A percentile compares a stretch with the other conserved stretches of the same genome.
phyloP scores from a whole-genome alignment of 2,329 filamentous ascomycete genomes.

The Phaeoacremonium minimum region DNA sequence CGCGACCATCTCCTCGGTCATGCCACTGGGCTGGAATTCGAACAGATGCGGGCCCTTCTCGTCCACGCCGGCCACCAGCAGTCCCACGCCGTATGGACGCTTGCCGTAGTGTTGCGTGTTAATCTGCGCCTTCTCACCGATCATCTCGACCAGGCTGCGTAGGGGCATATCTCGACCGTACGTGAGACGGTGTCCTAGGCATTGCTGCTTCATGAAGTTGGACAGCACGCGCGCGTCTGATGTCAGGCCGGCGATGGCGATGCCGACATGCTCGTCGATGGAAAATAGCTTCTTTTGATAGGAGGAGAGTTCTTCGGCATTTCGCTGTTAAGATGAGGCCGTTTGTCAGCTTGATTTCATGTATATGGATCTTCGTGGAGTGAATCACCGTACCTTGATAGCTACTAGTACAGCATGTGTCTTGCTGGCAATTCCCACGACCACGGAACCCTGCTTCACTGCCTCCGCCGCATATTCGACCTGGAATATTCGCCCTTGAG shows the following conservation, averaged over 20 bases:
- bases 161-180: constrained; percentile 93
- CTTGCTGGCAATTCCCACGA: constrained; percentile 96
- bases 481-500: constrained; percentile 98
- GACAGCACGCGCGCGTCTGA: constrained; percentile 97
- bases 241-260: constrained; percentile 93
- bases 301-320: constrained; percentile 97
- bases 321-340: no score
- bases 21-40: constrained; percentile 93
- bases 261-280: constrained; percentile 91
- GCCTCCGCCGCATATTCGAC: constrained; percentile 99
- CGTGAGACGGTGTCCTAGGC: constrained; percentile 88
- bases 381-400: constrained; percentile 85
- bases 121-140: constrained; percentile 92
- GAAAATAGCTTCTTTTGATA: constrained; percentile 99
- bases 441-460: constrained; percentile 97
- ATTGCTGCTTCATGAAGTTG: constrained; percentile 99
- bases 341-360: no score
- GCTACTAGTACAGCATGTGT: constrained; percentile 94
- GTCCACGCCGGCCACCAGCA: constrained; percentile 90
- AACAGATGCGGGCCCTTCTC: constrained; percentile 92
- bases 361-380: no score
- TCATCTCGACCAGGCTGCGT: constrained; percentile 82
- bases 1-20: constrained; percentile 96
- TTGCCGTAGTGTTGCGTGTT: constrained; percentile 98
- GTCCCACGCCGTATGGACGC: constrained; percentile 90